Percentiles rank a stretch among this genome's conserved stretches.
Evolutionary conservation across 116 monocot genomes (phyloP).

Genomic region (Phalaenopsis hybrid): DNA sequence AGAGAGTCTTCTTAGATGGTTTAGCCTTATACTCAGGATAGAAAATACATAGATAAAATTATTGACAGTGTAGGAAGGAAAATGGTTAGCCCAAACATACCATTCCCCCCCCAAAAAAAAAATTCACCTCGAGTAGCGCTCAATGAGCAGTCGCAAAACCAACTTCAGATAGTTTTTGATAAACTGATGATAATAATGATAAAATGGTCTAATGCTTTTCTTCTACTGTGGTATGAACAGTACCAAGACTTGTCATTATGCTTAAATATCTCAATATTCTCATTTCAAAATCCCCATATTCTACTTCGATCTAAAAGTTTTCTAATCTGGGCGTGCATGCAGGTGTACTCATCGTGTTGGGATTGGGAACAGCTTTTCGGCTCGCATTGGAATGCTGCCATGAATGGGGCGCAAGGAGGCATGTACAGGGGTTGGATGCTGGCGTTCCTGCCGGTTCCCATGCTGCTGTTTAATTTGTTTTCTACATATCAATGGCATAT

Average conservation of each 20-base stretch:
- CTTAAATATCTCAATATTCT: not conserved
- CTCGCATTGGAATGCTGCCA: conserved; percentile 68
- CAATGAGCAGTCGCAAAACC: not conserved
- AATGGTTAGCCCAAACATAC: too few species aligned
- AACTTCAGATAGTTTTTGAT: not conserved
- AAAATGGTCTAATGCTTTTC: not conserved
- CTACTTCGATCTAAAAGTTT: not conserved
- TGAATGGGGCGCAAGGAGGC: conserved; percentile 45
- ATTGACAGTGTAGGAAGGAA: too few species aligned
- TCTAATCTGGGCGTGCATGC: conserved; percentile 1
- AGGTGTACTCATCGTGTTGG: conserved; percentile 78
- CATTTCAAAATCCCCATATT: not conserved
- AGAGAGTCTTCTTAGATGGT: too few species aligned
- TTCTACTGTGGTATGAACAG: not conserved
- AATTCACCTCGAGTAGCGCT: not conserved
- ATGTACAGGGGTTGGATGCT: conserved; percentile 17
- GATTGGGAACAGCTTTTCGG: conserved; percentile 63
- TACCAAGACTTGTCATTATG: not conserved
- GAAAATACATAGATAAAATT: too few species aligned
- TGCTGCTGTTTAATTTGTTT: conserved; percentile 38
- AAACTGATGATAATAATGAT: not conserved
- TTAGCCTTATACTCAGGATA: too few species aligned
- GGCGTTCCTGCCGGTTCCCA: conserved; percentile 37
- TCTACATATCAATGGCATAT: not conserved
- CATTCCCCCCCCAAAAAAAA: too few species aligned